Base-by-base conservation (phyloP, 2,329 filamentous ascomycete genomes). In the Diplodia seriata region DNA sequence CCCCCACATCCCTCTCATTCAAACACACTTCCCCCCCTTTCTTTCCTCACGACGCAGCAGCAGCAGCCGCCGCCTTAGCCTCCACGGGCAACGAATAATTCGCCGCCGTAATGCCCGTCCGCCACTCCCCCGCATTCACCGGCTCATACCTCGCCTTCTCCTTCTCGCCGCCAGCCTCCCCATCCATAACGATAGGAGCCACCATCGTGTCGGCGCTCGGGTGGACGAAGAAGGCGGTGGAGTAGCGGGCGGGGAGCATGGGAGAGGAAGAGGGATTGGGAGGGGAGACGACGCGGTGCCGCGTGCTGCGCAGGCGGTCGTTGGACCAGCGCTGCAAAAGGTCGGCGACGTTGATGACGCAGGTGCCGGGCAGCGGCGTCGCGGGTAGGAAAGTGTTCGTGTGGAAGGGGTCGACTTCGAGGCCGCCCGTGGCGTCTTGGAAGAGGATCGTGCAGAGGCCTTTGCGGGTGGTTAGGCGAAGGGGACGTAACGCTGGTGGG, bases 151-250 rank as follows among this genome's bases (percentile, higher is more conserved):
- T 95, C 14, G 31, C 31, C 83, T 91, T 94, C 53, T 90, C n/a
- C n/a, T n/a, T n/a, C n/a, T n/a, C n/a, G n/a, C n/a, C 87, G 43
- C 59, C 57, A 3, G 23, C 23, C 43, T 62, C 59, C 4, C 7
- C 43, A 0, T 18, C 18, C 29, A 26, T 51, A 18, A 63, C 23
- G 23, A 63, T 51, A 4, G 59, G 59, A 61, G 85, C 83, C 74
- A 87, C 94, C 0, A 93, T 96, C 72, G 85, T 86, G 69, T 91
- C 86, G 76, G 88, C 90, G 76, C 96, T 93, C 7, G 93, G 92
- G 73, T 96, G 94, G 83, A 92, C 96, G 77, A 97, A 96, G 81
- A 95, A 97, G 73, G 93, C 94, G 76, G 97, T 90, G 73, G 91
- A 94, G 75, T 97, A 97, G 36, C 82, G 72, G 7, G 92, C 84